phyloP scores from a whole-genome alignment of 208 protist species.

The Leishmania braziliensis region DNA sequence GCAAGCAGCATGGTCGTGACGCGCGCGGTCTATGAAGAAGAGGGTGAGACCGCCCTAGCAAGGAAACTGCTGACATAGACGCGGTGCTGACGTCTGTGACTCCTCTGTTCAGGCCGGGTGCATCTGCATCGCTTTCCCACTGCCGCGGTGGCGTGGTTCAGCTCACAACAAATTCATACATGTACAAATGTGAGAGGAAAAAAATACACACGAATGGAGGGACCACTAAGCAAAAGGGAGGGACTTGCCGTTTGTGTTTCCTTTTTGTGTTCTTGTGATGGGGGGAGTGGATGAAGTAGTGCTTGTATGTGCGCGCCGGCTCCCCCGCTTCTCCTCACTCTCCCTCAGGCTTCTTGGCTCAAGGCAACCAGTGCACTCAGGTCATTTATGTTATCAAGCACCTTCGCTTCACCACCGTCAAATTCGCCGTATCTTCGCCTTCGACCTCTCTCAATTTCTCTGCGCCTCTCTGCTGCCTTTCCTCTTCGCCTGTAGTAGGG shows the following conservation, averaged over 20 bases:
- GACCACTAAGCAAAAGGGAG: background rate
- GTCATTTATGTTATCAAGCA: background rate
- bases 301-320: background rate
- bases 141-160: background rate
- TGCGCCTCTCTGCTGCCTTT: background rate
- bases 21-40: constrained; percentile 54
- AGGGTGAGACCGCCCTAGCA: constrained; percentile 58
- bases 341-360: background rate
- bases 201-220: background rate
- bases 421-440: background rate
- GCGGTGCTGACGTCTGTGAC: background rate
- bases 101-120: too few species aligned
- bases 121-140: background rate
- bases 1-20: constrained; percentile 70
- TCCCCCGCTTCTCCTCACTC: background rate
- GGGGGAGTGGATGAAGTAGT: background rate
- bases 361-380: background rate
- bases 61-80: constrained; percentile 45
- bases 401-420: background rate
- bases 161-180: background rate
- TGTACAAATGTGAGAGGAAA: background rate
- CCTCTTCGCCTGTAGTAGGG: background rate
- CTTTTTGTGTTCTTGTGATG: background rate
- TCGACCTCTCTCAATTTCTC: background rate
- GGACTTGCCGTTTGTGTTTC: background rate